Evolutionary conservation across 2,329 filamentous ascomycete species (phyloP), one percentile per base, ranked within the genome.

Genomic region (Aspergillus pseudoterreus): DNA sequence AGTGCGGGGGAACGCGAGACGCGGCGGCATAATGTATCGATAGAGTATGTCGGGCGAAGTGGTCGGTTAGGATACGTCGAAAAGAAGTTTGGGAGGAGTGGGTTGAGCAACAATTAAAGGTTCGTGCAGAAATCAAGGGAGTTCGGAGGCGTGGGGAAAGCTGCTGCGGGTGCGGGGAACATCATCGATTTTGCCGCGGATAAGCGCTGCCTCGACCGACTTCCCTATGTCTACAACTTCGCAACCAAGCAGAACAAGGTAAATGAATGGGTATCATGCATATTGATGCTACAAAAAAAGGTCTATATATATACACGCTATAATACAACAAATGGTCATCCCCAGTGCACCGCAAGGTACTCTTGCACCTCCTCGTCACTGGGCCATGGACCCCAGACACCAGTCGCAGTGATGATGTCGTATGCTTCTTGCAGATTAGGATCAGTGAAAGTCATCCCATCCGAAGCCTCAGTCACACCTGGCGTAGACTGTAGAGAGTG

Each of bases 381-480:
- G 11, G 74, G 73, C 74, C 74, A 76, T 15, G 66, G 59, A 15
- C 64, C 67, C 72, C 69, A 73, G 15, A 60, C 49, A 15, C 58
- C 57, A 15, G 68, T 68, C 44, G 57, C 53, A 36, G 65, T 63
- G 55, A 76, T 59, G 39, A 74, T 66, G 43, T 68, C 62, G 58
- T 67, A 65, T 51, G 70, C 70, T 52, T 71, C 65, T 51, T 68
- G 58, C 45, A 70, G 45, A 24, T 61, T 55, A 15, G 58, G 51
- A 51, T 71, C 63, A 30, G 66, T 60, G 41, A 63, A 62, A 48
- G 56, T 55, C 45, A 53, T 55, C 32, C 39, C 45, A 19, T 45
- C 47, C 14, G 30, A 44, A 19, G 51, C 49, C 41, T 43, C 47
- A 10, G 17, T 30, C 27, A 11, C 27, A 8, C 27, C 8, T 30